Evolutionary conservation across 805 yeast genomes (phyloP), one percentile per base, ranked within the genome.

Genomic region (Schizosaccharomyces pombe): DNA sequence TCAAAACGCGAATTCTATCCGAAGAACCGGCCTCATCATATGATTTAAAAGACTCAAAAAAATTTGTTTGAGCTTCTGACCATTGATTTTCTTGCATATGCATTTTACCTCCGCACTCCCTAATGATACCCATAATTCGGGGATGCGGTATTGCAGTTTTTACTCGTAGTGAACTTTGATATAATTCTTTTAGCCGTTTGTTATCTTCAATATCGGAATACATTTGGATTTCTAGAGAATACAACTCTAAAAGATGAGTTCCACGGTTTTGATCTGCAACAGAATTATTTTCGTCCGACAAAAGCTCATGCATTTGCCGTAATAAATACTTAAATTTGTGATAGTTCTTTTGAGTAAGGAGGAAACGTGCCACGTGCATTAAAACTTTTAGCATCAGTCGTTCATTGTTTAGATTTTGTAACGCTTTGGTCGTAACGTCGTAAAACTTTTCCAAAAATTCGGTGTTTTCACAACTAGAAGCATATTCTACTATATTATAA

Each of bases 101-200:
- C 58, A 83, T 71, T 54, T 77, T 73, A 1, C 86, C 94, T 0
- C 85, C 84, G 58, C 85, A 79, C 63, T 83, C 89, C 57, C 77
- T 73, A 28, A 84, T 74, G n/a, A 80, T 74, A 1, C 89, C 94
- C 64, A 78, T 69, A 29, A 81, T 77, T 52, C 74, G 70, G 1
- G 93, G 86, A 61, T 85, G 93, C 0, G 86, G 82, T 2, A 82
- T 79, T 22, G 84, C 82, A 0, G 78, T 69, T 5, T 75, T 72
- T 22, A 79, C 68, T 4, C 64, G 58, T n/a, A 68, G 58, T 0
- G 80, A 70, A 57, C 75, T 67, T 29, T 69, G 65, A 58, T 80
- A 76, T 22, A 79, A 67, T 52, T 71, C 67, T 55, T 59, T 59
- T 47, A 81, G 66, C 55, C 67, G 65, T 2, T 68, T 57, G 31